phyloP scores from a whole-genome alignment of 345 rosid species.

The Kandelia obovata region DNA sequence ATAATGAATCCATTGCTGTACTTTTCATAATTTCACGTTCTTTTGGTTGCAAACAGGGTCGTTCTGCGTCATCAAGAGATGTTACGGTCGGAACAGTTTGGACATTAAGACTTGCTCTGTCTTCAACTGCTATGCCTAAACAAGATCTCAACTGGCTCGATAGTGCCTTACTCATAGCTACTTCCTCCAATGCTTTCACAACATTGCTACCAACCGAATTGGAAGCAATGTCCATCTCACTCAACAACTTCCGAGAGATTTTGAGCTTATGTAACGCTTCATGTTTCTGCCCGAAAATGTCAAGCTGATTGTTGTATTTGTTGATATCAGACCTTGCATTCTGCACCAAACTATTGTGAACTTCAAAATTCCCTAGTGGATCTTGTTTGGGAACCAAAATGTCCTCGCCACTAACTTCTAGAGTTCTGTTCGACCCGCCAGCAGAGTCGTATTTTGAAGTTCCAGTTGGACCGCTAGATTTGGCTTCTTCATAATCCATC shows the following conservation, averaged over 20 bases:
- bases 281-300: neutral
- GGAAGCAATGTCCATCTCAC: conserved; percentile 17
- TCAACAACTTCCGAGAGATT: conserved; percentile 3
- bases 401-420: conserved; percentile 10
- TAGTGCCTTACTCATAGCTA: conserved; percentile 20
- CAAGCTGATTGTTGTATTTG: conserved; percentile 2
- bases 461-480: conserved; percentile 2
- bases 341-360: conserved; percentile 10
- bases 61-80: neutral
- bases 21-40: neutral
- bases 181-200: conserved; percentile 25
- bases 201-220: conserved; percentile 17
- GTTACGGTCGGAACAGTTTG: conserved; percentile 3
- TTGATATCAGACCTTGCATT: conserved; percentile 19
- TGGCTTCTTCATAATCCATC: neutral
- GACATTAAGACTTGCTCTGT: conserved; percentile 3
- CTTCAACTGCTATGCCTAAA: conserved; percentile 14
- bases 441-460: conserved; percentile 1
- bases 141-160: conserved; percentile 17
- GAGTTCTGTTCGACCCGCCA: neutral
- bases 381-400: conserved; percentile 17
- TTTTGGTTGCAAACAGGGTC: neutral
- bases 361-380: neutral
- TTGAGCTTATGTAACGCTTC: conserved; percentile 7
- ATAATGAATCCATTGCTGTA: conserved; percentile 4